Evolutionary conservation across 2,329 filamentous ascomycete species (phyloP).

Genomic region (Cladosporium sp.): DNA sequence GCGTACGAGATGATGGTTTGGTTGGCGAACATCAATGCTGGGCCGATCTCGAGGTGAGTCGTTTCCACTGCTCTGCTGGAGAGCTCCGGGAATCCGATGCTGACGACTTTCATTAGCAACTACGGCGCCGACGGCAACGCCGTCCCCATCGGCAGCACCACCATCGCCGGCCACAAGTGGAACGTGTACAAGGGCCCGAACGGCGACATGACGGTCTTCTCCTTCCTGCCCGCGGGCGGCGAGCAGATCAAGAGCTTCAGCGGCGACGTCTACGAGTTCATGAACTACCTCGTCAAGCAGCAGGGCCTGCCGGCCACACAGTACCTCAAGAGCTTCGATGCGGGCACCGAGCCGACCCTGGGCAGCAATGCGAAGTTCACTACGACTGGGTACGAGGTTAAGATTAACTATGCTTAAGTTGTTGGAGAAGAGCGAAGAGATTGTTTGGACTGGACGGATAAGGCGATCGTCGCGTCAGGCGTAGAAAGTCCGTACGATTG

Average conservation of each 20-base stretch:
- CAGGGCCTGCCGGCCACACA: constrained; percentile 44
- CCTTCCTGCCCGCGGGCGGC: constrained; percentile 46
- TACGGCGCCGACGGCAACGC: constrained; percentile 29
- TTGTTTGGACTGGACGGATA: no score
- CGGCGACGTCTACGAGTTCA: constrained; percentile 53
- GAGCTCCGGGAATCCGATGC: not conserved
- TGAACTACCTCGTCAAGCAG: constrained; percentile 47
- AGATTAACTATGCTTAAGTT: not conserved
- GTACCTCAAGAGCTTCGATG: constrained; percentile 42
- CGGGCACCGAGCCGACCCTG: constrained; percentile 22
- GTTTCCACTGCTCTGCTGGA: not conserved
- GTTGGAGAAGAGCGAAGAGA: not conserved
- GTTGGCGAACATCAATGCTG: constrained; percentile 51
- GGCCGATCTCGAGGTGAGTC: constrained; percentile 50
- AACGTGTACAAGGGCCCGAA: constrained; percentile 57
- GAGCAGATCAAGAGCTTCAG: constrained; percentile 45
- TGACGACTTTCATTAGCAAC: constrained; percentile 24
- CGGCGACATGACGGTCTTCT: constrained; percentile 54
- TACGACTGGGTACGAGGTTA: constrained; percentile 12
- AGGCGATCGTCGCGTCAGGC: no score
- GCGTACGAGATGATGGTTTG: constrained; percentile 64
- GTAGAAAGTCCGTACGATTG: no score
- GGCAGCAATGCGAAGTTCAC: constrained; percentile 18
- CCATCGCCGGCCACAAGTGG: constrained; percentile 50
- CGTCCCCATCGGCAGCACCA: constrained; percentile 44